Percentiles rank a stretch among this genome's conserved stretches.
These are phyloP conservation scores for Beauveria sp. DNA, from an alignment of 2,329 filamentous ascomycete genomes.

Conservation along the genomic window DNA sequence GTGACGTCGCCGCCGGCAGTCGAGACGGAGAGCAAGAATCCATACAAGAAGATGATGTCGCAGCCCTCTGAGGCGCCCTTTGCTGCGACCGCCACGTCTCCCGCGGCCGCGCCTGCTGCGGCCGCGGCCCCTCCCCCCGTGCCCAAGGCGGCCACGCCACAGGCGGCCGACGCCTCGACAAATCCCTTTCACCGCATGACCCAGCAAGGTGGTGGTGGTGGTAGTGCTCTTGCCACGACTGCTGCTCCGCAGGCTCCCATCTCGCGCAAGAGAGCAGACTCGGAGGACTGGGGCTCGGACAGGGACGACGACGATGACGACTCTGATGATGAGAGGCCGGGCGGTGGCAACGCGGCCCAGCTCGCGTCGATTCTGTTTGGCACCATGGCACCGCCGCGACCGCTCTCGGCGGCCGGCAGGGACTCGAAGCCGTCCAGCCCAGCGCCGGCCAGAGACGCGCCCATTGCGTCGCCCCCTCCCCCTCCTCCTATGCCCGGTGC, in stretches of 20 bases:
- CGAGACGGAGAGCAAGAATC: constrained; percentile 81
- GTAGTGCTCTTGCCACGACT: constrained; percentile 19
- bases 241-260: constrained; percentile 42
- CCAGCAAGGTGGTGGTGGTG: constrained; percentile 36
- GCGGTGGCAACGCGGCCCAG: constrained; percentile 78
- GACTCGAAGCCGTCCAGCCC: constrained; percentile 42
- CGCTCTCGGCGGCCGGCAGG: constrained; percentile 73
- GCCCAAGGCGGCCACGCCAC: constrained; percentile 29
- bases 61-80: constrained; percentile 51
- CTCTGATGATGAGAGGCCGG: constrained; percentile 71
- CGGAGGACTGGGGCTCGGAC: constrained; percentile 78
- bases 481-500: constrained; percentile 25
- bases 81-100: constrained; percentile 33
- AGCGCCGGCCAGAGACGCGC: constrained; percentile 31
- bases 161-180: constrained; percentile 60
- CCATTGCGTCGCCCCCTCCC: constrained; percentile 30
- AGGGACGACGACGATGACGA: constrained; percentile 52
- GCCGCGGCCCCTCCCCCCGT: constrained; percentile 25
- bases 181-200: constrained; percentile 93
- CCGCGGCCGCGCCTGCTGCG: constrained; percentile 30
- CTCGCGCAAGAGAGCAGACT: constrained; percentile 46
- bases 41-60: constrained; percentile 85
- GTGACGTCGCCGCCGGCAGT: constrained; percentile 43
- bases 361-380: constrained; percentile 93
- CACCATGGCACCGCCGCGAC: constrained; percentile 89